Base-by-base conservation (phyloP, 1,139 yeast species). In the Trichomonascaceae sp. region DNA sequence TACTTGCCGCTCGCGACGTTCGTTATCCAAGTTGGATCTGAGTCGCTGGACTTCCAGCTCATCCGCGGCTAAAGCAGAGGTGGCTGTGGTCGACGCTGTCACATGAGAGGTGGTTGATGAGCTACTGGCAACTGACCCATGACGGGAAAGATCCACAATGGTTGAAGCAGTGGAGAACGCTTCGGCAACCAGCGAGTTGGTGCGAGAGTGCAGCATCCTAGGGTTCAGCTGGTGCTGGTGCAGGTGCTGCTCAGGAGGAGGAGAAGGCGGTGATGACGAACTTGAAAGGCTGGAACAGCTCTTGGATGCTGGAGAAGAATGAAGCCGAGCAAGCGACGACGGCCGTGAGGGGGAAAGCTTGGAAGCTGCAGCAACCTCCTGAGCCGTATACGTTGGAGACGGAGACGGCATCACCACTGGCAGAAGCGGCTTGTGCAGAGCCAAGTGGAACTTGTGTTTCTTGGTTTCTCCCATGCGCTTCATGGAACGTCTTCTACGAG, bases 1-100 rank as follows among this genome's bases (percentile, higher is more conserved):
- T n/a, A 31, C 32, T 29, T 39, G 37, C 13, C 43, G 34, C 18
- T 37, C 40, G 6, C 27, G 16, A n/a, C 33, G 37, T 20, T 39
- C 43, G 16, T 26, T 22, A 11, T 39, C 39, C 13, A 39, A 30
- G 15, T 34, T 27, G 13, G 14, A 16, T 17, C 6, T 11, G 17
- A 22, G n/a, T 13, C 23, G 18, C 13, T 13, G 15, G 5, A 32
- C 13, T 13, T 28, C 35, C 4, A 26, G 13, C 23, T 20, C 23
- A 8, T 20, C 23, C 16, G 16, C 13, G 16, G 33, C 17, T 14
- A 23, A 13, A 11, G 18, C 32, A 22, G 32, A 30, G 15, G 29
- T 22, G n/a, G 32, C 32, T 13, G 18, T 22, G n/a, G 28, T 15
- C 9, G 32, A 30, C 13, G 18, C 27, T n/a, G n/a, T n/a, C n/a